Evolutionary conservation across 192 early-diverging fungal species (phyloP).

Genomic region (Mortierella hygrophila): DNA sequence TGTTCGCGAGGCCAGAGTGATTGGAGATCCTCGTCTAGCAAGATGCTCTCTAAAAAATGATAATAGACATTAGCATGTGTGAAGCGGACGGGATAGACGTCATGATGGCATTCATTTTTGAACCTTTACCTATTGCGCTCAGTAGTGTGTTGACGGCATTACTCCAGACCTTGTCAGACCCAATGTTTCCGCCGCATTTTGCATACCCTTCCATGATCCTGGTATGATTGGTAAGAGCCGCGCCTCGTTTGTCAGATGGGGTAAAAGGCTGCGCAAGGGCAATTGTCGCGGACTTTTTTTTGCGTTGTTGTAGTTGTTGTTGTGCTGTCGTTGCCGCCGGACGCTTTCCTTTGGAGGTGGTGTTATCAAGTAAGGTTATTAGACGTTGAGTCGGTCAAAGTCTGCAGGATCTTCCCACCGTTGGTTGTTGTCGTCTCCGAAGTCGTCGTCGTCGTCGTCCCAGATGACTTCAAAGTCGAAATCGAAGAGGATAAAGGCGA

Average conservation of each 20-base stretch:
- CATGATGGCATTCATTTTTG: background rate
- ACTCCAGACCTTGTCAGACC: slow-evolving; percentile 42
- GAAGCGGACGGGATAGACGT: background rate
- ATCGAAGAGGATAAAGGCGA: slow-evolving; percentile 40
- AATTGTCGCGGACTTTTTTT: background rate
- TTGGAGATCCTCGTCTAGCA: slow-evolving; percentile 46
- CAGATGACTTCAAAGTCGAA: slow-evolving; percentile 48
- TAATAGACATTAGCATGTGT: background rate
- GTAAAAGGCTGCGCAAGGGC: background rate
- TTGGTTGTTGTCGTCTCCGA: slow-evolving; percentile 4
- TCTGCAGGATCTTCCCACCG: slow-evolving; percentile 25
- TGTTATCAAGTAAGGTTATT: background rate
- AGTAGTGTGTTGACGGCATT: slow-evolving; percentile 53
- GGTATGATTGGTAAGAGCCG: too few relatives aligned
- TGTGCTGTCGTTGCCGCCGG: background rate
- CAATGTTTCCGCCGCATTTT: background rate
- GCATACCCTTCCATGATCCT: slow-evolving; percentile 9
- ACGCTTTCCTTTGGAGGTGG: background rate
- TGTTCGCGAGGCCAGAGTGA: slow-evolving; percentile 50
- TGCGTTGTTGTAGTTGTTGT: background rate
- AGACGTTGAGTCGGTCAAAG: background rate
- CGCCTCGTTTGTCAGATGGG: background rate
- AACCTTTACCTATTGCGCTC: slow-evolving; percentile 42
- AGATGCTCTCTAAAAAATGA: slow-evolving; percentile 41
- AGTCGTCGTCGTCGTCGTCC: slow-evolving; percentile 30